Evolutionary conservation across 2,329 filamentous ascomycete genomes (phyloP).

Genomic region (Epichloe aotearoae): DNA sequence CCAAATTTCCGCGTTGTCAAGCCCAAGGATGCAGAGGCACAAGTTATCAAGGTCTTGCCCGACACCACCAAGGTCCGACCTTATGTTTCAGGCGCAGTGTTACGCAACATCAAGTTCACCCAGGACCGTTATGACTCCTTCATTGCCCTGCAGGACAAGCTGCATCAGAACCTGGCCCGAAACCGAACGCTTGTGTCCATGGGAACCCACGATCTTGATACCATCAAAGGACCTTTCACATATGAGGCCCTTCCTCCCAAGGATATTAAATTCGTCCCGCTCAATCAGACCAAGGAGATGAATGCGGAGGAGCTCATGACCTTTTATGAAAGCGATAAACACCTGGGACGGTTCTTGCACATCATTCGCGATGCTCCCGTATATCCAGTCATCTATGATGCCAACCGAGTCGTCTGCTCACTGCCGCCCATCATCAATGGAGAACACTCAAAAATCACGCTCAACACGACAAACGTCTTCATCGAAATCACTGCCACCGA

Average conservation of each 20-base stretch:
- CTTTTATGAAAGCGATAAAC: slow-evolving; percentile 91
- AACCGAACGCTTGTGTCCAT: slow-evolving; percentile 93
- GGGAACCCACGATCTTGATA: slow-evolving; percentile 92
- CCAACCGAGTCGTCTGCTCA: slow-evolving; percentile 76
- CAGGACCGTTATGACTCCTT: slow-evolving; percentile 90
- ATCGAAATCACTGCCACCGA: slow-evolving; percentile 96
- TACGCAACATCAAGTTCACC: slow-evolving; percentile 85
- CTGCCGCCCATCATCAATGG: slow-evolving; percentile 97
- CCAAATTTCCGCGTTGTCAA: slow-evolving; percentile 69
- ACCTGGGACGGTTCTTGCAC: slow-evolving; percentile 78
- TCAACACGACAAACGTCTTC: slow-evolving; percentile 85
- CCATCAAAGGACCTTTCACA: slow-evolving; percentile 84
- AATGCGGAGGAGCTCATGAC: slow-evolving; percentile 78
- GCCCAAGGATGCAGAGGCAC: slow-evolving; percentile 58
- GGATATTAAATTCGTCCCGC: slow-evolving; percentile 83
- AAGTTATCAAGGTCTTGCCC: slow-evolving; percentile 69
- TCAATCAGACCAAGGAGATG: slow-evolving; percentile 89
- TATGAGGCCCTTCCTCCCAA: slow-evolving; percentile 85
- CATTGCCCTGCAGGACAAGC: slow-evolving; percentile 94
- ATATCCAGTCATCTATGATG: slow-evolving; percentile 92
- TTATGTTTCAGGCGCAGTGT: slow-evolving; percentile 76
- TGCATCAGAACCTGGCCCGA: slow-evolving; percentile 89
- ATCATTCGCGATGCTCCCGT: slow-evolving; percentile 90
- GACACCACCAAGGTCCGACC: slow-evolving; percentile 69
- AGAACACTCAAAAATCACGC: slow-evolving; percentile 88